These are phyloP conservation scores for Phytophthora colocasiae DNA, from an alignment of 352 stramenopile genomes.

Conservation along the genomic window DNA sequence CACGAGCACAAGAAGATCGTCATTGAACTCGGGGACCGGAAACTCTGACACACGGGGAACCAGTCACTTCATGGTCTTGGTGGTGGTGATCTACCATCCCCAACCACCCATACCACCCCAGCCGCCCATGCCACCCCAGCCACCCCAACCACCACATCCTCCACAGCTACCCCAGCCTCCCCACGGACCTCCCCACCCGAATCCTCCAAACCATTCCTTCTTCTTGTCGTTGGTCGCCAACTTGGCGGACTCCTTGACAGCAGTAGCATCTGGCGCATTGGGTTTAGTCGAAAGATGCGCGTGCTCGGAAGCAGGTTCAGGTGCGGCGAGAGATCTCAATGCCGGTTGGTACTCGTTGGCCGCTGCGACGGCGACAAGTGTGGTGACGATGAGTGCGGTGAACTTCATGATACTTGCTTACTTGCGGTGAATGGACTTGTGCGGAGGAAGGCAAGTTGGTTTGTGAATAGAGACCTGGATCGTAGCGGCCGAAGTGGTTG, in stretches of 20 bases:
- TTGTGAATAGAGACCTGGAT: not conserved
- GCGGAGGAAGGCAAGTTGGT: conserved; percentile 1
- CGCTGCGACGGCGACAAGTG: conserved; percentile 2
- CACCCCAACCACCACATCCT: not conserved
- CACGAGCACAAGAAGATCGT: too few relatives aligned
- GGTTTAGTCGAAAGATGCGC: not conserved
- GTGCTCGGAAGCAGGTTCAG: conserved; percentile 1
- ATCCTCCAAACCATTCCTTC: conserved; percentile 5
- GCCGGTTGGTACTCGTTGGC: conserved; percentile 7
- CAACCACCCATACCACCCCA: conserved; percentile 11
- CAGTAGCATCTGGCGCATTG: not conserved
- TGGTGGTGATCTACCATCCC: not conserved
- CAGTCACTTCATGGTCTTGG: too few relatives aligned
- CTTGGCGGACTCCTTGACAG: not conserved
- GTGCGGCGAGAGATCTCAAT: conserved; percentile 4
- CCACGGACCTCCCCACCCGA: conserved; percentile 7
- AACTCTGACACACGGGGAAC: too few relatives aligned
- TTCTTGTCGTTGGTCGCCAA: conserved; percentile 2
- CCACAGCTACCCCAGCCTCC: conserved; percentile 11
- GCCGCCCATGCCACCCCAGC: conserved; percentile 6
- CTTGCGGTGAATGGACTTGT: not conserved
- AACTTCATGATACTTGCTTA: conserved; percentile 2
- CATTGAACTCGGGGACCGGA: not conserved
- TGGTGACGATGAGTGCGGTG: conserved; percentile 6
- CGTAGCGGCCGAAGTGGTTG: not conserved